These are phyloP conservation scores for Canariomyces notabilis DNA, from an alignment of 2,329 filamentous ascomycete species.

Conservation along the genomic window DNA sequence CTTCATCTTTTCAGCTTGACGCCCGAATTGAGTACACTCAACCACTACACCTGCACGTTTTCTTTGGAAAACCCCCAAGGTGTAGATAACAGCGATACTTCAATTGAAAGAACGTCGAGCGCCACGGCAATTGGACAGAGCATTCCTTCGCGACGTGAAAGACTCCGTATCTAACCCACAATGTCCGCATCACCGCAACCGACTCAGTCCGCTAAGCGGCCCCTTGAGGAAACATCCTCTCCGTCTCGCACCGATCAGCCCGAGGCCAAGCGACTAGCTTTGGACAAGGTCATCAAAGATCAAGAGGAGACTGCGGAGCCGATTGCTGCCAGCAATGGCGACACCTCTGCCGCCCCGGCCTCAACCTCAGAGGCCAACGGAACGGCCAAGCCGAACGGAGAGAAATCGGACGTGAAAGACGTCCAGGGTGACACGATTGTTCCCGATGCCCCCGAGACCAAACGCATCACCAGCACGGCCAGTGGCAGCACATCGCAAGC, in stretches of 20 bases:
- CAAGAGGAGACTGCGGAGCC: slow-evolving; percentile 50
- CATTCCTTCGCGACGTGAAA: slow-evolving; percentile 27
- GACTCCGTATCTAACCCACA: slow-evolving; percentile 36
- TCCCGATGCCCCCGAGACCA: slow-evolving; percentile 56
- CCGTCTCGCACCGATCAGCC: slow-evolving; percentile 91
- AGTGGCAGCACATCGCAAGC: slow-evolving; percentile 37
- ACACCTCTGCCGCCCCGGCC: slow-evolving; percentile 28
- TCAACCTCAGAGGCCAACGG: slow-evolving; percentile 45
- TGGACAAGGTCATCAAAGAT: slow-evolving; percentile 83
- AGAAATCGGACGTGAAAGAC: slow-evolving; percentile 49
- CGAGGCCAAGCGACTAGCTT: slow-evolving; percentile 91
- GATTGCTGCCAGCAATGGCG: slow-evolving; percentile 35
- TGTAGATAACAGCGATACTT: slow-evolving; percentile 62
- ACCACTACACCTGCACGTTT: slow-evolving; percentile 83
- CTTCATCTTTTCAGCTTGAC: slow-evolving; percentile 17
- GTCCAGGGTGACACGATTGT: slow-evolving; percentile 65
- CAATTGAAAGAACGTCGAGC: slow-evolving; percentile 45
- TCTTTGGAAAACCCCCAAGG: slow-evolving; percentile 77
- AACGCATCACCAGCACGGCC: slow-evolving; percentile 39
- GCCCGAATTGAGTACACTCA: slow-evolving; percentile 40
- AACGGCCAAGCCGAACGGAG: slow-evolving; percentile 45
- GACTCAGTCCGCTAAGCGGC: slow-evolving; percentile 77
- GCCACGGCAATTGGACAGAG: slow-evolving; percentile 34
- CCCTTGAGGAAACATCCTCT: slow-evolving; percentile 93
- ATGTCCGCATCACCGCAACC: slow-evolving; percentile 71